Evolutionary conservation across 2,329 filamentous ascomycete species (phyloP).

Genomic region (Dryadomyces quercus-mongolicae): DNA sequence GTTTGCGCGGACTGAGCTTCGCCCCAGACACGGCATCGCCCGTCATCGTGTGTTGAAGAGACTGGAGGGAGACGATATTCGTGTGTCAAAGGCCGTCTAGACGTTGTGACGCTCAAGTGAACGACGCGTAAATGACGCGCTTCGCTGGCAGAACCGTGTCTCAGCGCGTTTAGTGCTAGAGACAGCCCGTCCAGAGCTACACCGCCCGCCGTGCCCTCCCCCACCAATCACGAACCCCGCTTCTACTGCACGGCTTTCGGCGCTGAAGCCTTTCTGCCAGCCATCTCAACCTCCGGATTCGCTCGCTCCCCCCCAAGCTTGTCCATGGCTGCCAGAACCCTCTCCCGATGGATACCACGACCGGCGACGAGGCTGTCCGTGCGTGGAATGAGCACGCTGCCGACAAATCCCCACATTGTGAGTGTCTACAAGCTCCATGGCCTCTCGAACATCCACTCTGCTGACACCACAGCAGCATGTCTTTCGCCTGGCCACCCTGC

Average conservation of each 20-base stretch:
- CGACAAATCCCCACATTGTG: slow-evolving; percentile 42
- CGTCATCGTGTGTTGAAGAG: slow-evolving; percentile 12
- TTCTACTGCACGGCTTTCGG: neutral
- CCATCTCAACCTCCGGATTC: too few relatives aligned
- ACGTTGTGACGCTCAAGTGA: too few relatives aligned
- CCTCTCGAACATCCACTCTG: neutral
- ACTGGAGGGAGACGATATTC: too few relatives aligned
- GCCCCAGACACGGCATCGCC: slow-evolving; percentile 8
- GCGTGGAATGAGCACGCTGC: slow-evolving; percentile 32
- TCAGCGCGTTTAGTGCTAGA: neutral
- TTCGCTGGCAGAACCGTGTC: slow-evolving; percentile 10
- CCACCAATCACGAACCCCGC: neutral
- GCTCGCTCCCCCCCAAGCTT: neutral
- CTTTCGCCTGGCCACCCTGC: slow-evolving; percentile 34
- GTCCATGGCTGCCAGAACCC: slow-evolving; percentile 8
- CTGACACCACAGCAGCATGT: slow-evolving; percentile 36
- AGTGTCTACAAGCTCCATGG: neutral
- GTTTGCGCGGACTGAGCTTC: slow-evolving; percentile 16
- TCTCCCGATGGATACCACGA: slow-evolving; percentile 15
- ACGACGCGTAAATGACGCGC: slow-evolving; percentile 10
- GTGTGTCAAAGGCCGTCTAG: too few relatives aligned
- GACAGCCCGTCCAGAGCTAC: neutral
- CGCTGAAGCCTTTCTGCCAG: too few relatives aligned
- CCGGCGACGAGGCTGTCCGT: neutral
- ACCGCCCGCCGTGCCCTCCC: slow-evolving; percentile 6